phyloP scores from a whole-genome alignment of 1,284 basidiomycete species.

The Boletellus sp. region DNA sequence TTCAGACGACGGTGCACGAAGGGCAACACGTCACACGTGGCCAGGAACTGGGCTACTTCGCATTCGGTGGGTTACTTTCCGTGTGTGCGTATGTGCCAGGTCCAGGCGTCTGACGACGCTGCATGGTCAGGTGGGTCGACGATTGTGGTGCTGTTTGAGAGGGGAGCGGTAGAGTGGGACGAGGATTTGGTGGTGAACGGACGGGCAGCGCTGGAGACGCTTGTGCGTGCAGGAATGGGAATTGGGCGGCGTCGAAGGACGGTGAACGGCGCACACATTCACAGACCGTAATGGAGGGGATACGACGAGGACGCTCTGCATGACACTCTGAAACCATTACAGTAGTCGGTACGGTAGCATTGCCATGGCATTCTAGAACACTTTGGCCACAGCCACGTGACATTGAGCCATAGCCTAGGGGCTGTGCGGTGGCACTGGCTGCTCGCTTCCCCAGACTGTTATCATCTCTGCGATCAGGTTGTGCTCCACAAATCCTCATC shows the following conservation, averaged over 20 bases:
- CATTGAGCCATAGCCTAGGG: neutral
- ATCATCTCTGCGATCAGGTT: conserved; percentile 5
- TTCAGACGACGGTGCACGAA: conserved; percentile 80
- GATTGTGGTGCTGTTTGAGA: conserved; percentile 84
- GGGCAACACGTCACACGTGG: conserved; percentile 79
- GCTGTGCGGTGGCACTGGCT: conserved; percentile 10
- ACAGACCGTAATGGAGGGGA: conserved; percentile 3
- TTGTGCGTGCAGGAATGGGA: conserved; percentile 85
- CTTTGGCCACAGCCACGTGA: too few species aligned
- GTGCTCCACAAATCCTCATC: neutral
- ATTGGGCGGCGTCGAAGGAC: conserved; percentile 50
- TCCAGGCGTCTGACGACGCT: neutral
- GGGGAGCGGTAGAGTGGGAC: conserved; percentile 81
- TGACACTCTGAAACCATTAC: too few species aligned
- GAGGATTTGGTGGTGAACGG: conserved; percentile 87
- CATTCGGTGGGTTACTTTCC: conserved; percentile 66
- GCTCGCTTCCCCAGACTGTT: neutral
- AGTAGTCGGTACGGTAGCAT: too few species aligned
- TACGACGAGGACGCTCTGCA: too few species aligned
- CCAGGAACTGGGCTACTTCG: conserved; percentile 91
- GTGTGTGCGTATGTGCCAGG: neutral
- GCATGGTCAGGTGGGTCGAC: conserved; percentile 73
- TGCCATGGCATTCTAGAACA: too few species aligned
- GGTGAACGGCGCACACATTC: conserved; percentile 10
- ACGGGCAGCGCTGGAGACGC: conserved; percentile 78